phyloP scores from a whole-genome alignment of 164 flowering plant genomes.

The Cinnamomum micranthum region DNA sequence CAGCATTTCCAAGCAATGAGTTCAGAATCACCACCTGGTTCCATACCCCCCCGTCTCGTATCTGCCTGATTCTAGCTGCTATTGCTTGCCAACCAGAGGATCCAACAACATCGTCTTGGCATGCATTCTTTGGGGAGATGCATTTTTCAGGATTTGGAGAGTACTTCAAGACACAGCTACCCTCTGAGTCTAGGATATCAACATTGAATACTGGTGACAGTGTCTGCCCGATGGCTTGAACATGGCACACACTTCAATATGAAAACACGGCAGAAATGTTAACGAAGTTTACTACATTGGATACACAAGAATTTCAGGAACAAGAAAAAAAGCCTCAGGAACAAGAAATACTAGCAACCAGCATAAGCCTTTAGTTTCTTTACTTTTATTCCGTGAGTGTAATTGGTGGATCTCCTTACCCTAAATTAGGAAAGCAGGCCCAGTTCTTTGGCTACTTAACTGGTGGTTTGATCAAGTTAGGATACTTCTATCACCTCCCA shows the following conservation, averaged over 20 bases:
- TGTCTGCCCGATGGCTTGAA: constrained; percentile 43
- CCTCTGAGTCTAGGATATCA: constrained; percentile 10
- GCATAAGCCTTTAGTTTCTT: too few relatives aligned
- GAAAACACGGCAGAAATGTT: constrained; percentile 3
- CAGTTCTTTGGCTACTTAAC: too few relatives aligned
- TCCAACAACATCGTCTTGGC: constrained; percentile 18
- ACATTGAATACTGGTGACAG: constrained; percentile 26
- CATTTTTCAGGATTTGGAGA: constrained; percentile 14
- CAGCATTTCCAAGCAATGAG: constrained; percentile 24
- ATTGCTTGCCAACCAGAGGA: constrained; percentile 29
- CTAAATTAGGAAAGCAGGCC: too few relatives aligned
- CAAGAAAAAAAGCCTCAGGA: too few relatives aligned
- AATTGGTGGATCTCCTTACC: too few relatives aligned
- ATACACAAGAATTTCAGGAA: too few relatives aligned
- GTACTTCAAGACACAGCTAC: constrained; percentile 40
- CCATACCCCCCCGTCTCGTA: constrained; percentile 1
- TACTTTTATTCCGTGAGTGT: too few relatives aligned
- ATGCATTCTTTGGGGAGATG: constrained; percentile 1
- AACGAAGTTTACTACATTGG: too few relatives aligned
- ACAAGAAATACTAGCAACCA: too few relatives aligned
- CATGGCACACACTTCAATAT: constrained; percentile 40
- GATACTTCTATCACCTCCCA: too few relatives aligned
- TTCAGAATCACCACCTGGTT: constrained; percentile 9
- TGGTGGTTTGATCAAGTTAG: too few relatives aligned
- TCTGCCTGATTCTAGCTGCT: constrained; percentile 10